Evolutionary conservation across 2,329 filamentous ascomycete species (phyloP), one percentile per base, ranked within the genome.

Genomic region (Verticillium dahliae): DNA sequence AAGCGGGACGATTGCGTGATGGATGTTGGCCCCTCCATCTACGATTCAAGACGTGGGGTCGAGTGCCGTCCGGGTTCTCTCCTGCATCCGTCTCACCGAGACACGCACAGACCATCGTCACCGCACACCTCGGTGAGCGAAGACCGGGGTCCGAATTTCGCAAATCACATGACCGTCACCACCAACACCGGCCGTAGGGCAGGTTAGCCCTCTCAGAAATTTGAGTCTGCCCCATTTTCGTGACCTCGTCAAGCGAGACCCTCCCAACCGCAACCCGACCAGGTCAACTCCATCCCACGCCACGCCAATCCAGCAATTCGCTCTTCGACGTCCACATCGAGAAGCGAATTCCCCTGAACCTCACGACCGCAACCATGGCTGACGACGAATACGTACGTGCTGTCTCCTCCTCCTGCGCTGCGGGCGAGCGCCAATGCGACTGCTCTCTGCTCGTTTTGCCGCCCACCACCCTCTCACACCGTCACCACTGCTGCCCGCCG

Each of bases 381-480:
- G 91, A 94, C 85, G 77, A 81, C 74, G 89, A 92, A 84, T 95
- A 95, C 84, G 90, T 93, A 85, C 81, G 90, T 90, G 69, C 64
- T 62, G 65, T 59, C 62, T 62, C 66, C 62, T 63, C 60, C 60
- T 62, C 45, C n/a, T 22, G 45, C 45, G 45, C n/a, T 22, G 45
- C 45, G 45, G 22, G 45, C n/a, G 45, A 50, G 10, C 27, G 45
- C 45, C n/a, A 6, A 50, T 50, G 27, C 31, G 57, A 58, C 45
- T 34, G 45, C 45, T 7, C 39, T 45, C 13, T 27, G 27, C 27
- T 27, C 27, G 27, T 27, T 27, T 27, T 27, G 27, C 27, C 27
- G 27, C 27, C 27, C 27, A 27, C 27, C 27, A 27, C 27, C 27
- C 27, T 27, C 27, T 27, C 27, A 27, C 27, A 15, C 39, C 39